Conservation (phyloP, 2,329 filamentous ascomycete genomes). For the Plectosphaerella plurivora region DNA sequence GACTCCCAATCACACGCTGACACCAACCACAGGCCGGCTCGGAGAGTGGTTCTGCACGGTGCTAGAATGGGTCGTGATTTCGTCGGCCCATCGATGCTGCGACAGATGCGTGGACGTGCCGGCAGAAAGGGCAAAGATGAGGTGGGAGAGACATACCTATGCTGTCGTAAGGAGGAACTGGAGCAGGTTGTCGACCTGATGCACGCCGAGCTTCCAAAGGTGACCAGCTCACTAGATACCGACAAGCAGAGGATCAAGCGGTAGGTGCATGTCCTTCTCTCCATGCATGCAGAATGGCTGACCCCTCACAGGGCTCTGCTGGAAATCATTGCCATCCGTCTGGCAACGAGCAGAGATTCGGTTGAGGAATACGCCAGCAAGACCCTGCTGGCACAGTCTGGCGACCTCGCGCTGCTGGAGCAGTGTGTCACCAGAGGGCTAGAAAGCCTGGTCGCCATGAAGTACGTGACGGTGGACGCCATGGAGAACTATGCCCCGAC, state of each 20-base stretch:
- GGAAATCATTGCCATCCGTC: slow-evolving; percentile 63
- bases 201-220: slow-evolving; percentile 65
- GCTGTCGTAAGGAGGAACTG: slow-evolving; percentile 64
- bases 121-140: slow-evolving; percentile 76
- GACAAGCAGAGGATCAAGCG: slow-evolving; percentile 66
- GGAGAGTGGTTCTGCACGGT: slow-evolving; percentile 70
- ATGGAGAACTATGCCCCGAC: slow-evolving; percentile 56
- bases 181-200: slow-evolving; percentile 67
- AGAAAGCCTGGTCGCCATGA: slow-evolving; percentile 48
- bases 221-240: slow-evolving; percentile 64
- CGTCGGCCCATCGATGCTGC: slow-evolving; percentile 73
- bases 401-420: slow-evolving; percentile 42
- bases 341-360: slow-evolving; percentile 61
- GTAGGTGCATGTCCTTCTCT: slow-evolving; percentile 24
- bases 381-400: slow-evolving; percentile 60
- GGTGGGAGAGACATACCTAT: slow-evolving; percentile 72
- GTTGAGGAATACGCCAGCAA: slow-evolving; percentile 65
- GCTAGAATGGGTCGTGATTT: slow-evolving; percentile 73
- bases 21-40: slow-evolving; percentile 41
- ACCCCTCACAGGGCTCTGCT: slow-evolving; percentile 55
- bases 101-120: slow-evolving; percentile 76
- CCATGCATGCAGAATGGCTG: background rate
- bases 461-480: slow-evolving; percentile 48
- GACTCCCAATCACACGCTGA: slow-evolving; percentile 9
- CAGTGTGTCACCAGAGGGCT: slow-evolving; percentile 56